Conservation (phyloP, 495 filamentous ascomycete species). For the Neurospora discreta region DNA sequence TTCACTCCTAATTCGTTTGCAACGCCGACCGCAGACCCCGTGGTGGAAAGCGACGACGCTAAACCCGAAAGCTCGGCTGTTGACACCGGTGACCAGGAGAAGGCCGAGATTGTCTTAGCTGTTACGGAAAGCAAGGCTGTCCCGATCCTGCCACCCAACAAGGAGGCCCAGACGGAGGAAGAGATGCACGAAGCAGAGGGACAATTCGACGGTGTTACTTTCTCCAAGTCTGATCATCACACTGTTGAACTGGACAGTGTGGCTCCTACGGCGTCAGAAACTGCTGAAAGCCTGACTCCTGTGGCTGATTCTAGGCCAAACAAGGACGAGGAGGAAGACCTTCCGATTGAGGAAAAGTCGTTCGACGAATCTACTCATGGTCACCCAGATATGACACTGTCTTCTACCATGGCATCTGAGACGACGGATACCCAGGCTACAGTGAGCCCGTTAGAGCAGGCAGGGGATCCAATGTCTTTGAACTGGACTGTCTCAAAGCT, state of each 20-base stretch:
- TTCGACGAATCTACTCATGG: slow-evolving; percentile 37
- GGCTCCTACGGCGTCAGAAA: slow-evolving; percentile 56
- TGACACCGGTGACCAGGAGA: slow-evolving; percentile 53
- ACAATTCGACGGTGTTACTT: slow-evolving; percentile 42
- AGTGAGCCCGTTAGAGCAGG: slow-evolving; percentile 32
- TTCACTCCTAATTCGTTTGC: slow-evolving; percentile 55
- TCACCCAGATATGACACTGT: slow-evolving; percentile 30
- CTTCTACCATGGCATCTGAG: slow-evolving; percentile 34
- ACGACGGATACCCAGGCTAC: slow-evolving; percentile 38
- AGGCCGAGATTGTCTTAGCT: slow-evolving; percentile 47
- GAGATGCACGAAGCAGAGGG: slow-evolving; percentile 39
- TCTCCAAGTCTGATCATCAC: slow-evolving; percentile 62
- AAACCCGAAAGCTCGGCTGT: slow-evolving; percentile 52
- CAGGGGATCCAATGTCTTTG: slow-evolving; percentile 25
- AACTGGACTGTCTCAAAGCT: slow-evolving; percentile 36
- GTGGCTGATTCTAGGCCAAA: slow-evolving; percentile 10
- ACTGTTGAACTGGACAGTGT: slow-evolving; percentile 49
- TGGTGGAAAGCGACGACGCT: slow-evolving; percentile 21
- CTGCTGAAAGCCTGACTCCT: slow-evolving; percentile 21
- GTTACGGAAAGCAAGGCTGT: slow-evolving; percentile 67
- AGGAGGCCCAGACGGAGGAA: slow-evolving; percentile 19
- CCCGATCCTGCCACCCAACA: slow-evolving; percentile 62
- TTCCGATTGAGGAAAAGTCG: slow-evolving; percentile 21
- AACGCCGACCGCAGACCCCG: slow-evolving; percentile 25
- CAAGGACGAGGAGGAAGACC: slow-evolving; percentile 14